Percentiles rank a stretch among this genome's conserved stretches.
Conservation (phyloP, 1,139 yeast species). For the Diutina neorugosa region DNA sequence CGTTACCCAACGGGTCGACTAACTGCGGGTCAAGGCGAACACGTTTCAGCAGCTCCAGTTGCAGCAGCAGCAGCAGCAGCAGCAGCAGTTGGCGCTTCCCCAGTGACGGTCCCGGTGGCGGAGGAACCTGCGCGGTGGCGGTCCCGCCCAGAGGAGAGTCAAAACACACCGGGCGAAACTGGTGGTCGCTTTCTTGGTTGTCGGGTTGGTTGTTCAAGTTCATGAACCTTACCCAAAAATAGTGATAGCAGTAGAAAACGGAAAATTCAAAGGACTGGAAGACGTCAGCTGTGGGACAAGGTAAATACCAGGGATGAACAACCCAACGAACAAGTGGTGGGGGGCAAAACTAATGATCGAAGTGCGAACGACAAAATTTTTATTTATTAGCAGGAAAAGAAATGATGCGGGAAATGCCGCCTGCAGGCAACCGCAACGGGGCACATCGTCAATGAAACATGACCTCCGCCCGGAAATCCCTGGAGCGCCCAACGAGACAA, state of each 20-base stretch:
- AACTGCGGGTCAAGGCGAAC: slow-evolving; percentile 2
- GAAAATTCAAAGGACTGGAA: not conserved
- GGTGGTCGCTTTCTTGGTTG: slow-evolving; percentile 3
- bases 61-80: not conserved
- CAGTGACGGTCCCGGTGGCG: not conserved
- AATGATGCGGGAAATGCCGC: not conserved
- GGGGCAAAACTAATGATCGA: slow-evolving; percentile 1
- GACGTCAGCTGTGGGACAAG: not conserved
- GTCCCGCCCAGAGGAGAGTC: not conserved
- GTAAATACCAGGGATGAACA: not conserved
- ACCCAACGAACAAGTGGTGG: not conserved
- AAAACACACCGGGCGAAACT: slow-evolving; percentile 3
- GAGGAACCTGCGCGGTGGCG: not conserved
- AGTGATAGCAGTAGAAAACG: not conserved
- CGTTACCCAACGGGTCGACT: not conserved
- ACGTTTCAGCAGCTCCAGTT: not conserved
- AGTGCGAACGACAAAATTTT: slow-evolving; percentile 3
- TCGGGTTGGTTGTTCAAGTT: slow-evolving; percentile 3
- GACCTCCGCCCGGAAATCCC: not conserved
- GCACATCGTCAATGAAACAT: not conserved
- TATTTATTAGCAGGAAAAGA: slow-evolving; percentile 2
- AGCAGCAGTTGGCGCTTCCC: not conserved
- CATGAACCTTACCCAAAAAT: not conserved
- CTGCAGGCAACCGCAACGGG: slow-evolving; percentile 1
- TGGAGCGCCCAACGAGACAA: not conserved